Base-by-base conservation (phyloP, 176 grass and related monocot species). In the Metroxylon sagu region DNA sequence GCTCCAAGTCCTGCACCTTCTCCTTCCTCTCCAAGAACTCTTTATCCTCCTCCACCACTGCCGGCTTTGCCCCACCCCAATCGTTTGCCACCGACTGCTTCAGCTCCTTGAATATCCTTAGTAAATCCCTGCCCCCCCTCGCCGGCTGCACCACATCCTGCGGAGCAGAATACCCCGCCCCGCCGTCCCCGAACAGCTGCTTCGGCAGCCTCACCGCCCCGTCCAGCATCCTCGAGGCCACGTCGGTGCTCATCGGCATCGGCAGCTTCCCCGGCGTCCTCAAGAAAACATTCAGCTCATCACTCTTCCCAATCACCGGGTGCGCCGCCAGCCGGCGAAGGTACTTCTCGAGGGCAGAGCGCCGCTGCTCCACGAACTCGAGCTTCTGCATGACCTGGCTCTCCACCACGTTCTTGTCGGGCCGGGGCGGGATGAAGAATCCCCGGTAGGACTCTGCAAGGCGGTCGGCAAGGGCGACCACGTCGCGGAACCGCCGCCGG, bases 201-300 rank as follows among this genome's bases (percentile, higher is more conserved):
- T 55, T 18, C 17, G 53, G 53, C n/a, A 55, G 53, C 21, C 53
- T 18, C 17, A 21, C 53, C 6, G 53, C 53, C 53, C 53, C 53
- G 53, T 55, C 53, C 53, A 55, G 53, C 53, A 55, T 55, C 53
- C 53, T 18, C 53, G 53, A 55, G 7, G 53, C 53, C 53, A 55
- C 53, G 53, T 55, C 53, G 7, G 53, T 55, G 6, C 18, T 55
- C 6, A 18, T n/a, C 10, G 53, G 18, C 53, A 55, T 18, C 53
- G 53, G 53, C 10, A 55, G 18, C 18, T 21, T 55, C 53, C 53
- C 53, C 53, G 5, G 53, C 21, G 53, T 21, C 53, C 21, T 18
- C 18, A 55, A 19, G 53, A 55, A 55, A 10, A 55, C 17, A 17
- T n/a, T 43, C 35, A 43, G 35, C 35, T 43, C 35, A 43, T 43